Conservation (phyloP, 2,329 filamentous ascomycete genomes). For the Pyricularia grisea region DNA sequence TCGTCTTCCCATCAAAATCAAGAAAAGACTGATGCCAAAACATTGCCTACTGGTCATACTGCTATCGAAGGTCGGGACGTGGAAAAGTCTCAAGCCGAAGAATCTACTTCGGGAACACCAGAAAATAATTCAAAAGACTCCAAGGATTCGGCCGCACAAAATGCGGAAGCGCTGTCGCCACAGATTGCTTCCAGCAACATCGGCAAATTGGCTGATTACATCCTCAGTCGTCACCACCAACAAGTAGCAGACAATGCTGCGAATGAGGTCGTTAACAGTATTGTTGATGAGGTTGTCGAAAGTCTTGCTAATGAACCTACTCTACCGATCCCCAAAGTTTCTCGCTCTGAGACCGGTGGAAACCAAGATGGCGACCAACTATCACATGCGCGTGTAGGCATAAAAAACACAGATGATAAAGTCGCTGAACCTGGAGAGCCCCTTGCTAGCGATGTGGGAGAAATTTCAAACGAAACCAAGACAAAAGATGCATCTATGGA, state of each 20-base stretch:
- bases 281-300: neutral
- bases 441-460: neutral
- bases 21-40: neutral
- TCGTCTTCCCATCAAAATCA: neutral
- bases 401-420: neutral
- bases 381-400: neutral
- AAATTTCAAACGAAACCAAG: neutral
- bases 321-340: neutral
- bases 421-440: neutral
- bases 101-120: neutral
- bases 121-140: neutral
- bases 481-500: neutral
- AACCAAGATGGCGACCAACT: neutral
- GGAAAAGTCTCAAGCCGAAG: neutral
- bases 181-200: neutral
- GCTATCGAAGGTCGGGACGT: neutral
- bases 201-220: neutral
- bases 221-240: neutral
- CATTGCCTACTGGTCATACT: neutral
- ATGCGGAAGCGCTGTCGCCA: neutral
- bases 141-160: neutral
- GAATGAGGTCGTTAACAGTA: neutral
- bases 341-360: neutral
- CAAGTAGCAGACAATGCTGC: neutral
- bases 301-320: neutral